Base-by-base conservation (phyloP, 768 basidiomycete genomes). In the Russula earlei region DNA sequence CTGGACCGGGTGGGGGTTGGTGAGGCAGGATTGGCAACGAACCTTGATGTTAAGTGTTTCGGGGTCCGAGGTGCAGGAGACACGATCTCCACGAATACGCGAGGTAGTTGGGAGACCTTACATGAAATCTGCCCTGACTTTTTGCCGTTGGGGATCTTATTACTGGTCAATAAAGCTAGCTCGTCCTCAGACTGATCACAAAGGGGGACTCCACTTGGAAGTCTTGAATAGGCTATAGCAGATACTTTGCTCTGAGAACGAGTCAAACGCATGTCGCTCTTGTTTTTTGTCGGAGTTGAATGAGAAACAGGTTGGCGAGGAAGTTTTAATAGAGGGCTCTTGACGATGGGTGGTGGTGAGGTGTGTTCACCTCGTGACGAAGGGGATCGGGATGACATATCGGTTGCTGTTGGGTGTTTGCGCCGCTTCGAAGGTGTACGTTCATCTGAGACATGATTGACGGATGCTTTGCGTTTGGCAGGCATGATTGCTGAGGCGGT, bases 381-480 rank as follows among this genome's bases (percentile, higher is more conserved):
- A 22, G 31, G 19, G 52, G 61, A 44, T 20, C 41, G 14, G 27
- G 58, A 33, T 15, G 45, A 24, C 15, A 38, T 38, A 36, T 20
- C 46, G 8, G 51, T 22, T 15, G 55, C 46, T 27, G 56, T 57
- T 15, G 60, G 54, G 33, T 64, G 65, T 27, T 61, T 63, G 36
- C 51, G 55, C 15, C 64, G 60, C n/a, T 59, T 64, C 0, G 58
- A 60, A 9, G 57, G 25, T 0, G 60, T 50, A 11, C 57, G 62
- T 17, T 66, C 64, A 15, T 59, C 59, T 19, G 47, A 34, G 4
- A 47, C 11, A 19, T 54, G 40, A 10, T 48, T 36, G 17, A 55
- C 3, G 1, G 62, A 40, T 0, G 63, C 67, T 54, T 70, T 71
- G 22, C 70, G 67, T 61, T 71, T 71, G 15, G 64, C 59, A 33